Conservation (phyloP, 164 flowering plant genomes). For the Houttuynia cordata region DNA sequence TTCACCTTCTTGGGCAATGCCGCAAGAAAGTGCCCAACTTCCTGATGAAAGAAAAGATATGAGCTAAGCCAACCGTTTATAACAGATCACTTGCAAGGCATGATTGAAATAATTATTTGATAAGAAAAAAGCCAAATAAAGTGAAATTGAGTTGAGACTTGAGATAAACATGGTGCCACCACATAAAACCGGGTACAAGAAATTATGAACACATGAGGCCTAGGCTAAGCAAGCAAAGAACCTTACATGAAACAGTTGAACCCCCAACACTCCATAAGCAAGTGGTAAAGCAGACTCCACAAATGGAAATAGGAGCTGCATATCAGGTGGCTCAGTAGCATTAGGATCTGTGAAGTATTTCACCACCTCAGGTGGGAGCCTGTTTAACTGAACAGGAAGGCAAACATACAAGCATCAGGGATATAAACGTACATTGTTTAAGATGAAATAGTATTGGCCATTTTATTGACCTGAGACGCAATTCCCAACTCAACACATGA, state of each 20-base stretch:
- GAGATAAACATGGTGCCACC: too few species aligned
- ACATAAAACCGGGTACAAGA: neutral
- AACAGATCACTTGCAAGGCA: neutral
- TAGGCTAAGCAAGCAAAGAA: neutral
- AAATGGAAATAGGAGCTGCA: conserved; percentile 75
- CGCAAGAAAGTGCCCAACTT: conserved; percentile 90
- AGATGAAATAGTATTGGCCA: neutral
- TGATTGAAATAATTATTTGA: too few species aligned
- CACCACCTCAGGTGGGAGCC: conserved; percentile 91
- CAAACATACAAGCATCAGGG: neutral
- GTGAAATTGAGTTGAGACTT: too few species aligned
- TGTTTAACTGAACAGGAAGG: conserved; percentile 44
- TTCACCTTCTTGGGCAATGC: conserved; percentile 88
- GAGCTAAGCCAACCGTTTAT: neutral
- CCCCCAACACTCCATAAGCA: conserved; percentile 94
- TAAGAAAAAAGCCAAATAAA: too few species aligned
- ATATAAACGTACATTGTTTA: neutral
- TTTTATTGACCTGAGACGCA: conserved; percentile 55
- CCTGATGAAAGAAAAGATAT: conserved; percentile 32
- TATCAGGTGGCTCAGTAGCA: conserved; percentile 89
- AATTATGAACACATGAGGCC: conserved; percentile 3
- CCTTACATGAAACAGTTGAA: conserved; percentile 84
- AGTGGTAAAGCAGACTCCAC: conserved; percentile 91
- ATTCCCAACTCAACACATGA: conserved; percentile 94
- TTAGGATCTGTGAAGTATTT: conserved; percentile 94